These are phyloP conservation scores for Blepharisma stoltei DNA, from an alignment of 73 alveolate genomes.

Conservation along the genomic window DNA sequence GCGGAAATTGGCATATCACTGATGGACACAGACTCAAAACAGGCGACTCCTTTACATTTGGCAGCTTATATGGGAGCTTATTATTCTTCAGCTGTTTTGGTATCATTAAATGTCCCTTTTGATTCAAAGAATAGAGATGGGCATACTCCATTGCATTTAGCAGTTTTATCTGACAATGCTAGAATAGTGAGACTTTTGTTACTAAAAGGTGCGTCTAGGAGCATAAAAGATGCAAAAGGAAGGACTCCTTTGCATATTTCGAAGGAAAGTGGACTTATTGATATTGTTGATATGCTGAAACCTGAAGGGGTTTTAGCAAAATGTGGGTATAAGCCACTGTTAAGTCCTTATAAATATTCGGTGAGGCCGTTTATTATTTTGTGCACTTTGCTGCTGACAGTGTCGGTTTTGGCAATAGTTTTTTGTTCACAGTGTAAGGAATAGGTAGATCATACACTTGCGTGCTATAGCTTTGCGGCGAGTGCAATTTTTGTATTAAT, in stretches of 20 bases:
- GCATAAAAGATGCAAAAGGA: constrained; percentile 3
- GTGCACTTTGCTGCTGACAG: not conserved
- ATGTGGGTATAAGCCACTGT: not conserved
- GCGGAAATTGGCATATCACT: constrained; percentile 56
- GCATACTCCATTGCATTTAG: constrained; percentile 27
- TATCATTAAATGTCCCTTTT: constrained; percentile 62
- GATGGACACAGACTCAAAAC: constrained; percentile 53
- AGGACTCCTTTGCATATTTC: constrained; percentile 32
- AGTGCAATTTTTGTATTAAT: not conserved
- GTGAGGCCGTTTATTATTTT: not conserved
- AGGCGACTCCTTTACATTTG: constrained; percentile 87
- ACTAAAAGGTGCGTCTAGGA: not conserved
- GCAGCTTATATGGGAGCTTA: constrained; percentile 78
- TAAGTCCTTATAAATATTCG: not conserved
- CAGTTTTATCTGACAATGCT: not conserved
- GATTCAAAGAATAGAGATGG: constrained; percentile 67
- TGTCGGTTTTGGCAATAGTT: not conserved
- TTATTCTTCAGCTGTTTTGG: constrained; percentile 55
- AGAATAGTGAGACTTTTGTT: not conserved
- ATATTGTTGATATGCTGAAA: constrained; percentile 27
- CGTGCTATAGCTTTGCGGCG: not conserved
- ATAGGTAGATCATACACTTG: not conserved
- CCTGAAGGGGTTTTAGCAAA: not conserved
- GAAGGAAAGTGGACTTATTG: constrained; percentile 31
- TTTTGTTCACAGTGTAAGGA: constrained; percentile 15